These are phyloP conservation scores for Neurospora africana DNA, from an alignment of 495 filamentous ascomycete species.

Conservation along the genomic window DNA sequence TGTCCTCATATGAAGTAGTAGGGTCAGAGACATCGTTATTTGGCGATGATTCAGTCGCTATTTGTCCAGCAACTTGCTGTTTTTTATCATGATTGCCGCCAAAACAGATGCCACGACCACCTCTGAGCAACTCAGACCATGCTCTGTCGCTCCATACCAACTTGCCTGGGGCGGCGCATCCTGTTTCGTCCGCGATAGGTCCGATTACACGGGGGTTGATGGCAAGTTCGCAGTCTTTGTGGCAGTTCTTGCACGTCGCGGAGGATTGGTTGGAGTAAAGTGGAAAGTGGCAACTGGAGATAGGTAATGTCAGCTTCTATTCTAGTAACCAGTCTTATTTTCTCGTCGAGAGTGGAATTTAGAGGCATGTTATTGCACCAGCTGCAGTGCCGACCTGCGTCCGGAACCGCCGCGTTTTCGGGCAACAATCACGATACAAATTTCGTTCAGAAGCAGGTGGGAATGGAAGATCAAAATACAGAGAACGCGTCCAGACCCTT, in stretches of 20 bases:
- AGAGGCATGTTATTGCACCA: neutral
- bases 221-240: constrained; percentile 27
- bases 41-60: neutral
- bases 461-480: neutral
- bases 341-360: neutral
- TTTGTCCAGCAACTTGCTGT: neutral
- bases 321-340: no score
- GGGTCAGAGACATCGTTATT: neutral
- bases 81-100: neutral
- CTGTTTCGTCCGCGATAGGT: constrained; percentile 46
- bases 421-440: neutral
- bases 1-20: neutral
- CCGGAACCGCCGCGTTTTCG: neutral
- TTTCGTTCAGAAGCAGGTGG: neutral
- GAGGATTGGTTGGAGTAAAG: constrained; percentile 40
- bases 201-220: constrained; percentile 48
- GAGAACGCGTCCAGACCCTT: neutral
- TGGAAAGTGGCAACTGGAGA: constrained; percentile 40
- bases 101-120: constrained; percentile 7
- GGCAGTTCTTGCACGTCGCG: constrained; percentile 44
- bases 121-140: constrained; percentile 44
- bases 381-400: neutral
- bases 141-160: constrained; percentile 41
- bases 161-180: constrained; percentile 34
- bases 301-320: constrained; percentile 7